phyloP scores from a whole-genome alignment of 2,329 filamentous ascomycete species.

The Fusarium piperis region DNA sequence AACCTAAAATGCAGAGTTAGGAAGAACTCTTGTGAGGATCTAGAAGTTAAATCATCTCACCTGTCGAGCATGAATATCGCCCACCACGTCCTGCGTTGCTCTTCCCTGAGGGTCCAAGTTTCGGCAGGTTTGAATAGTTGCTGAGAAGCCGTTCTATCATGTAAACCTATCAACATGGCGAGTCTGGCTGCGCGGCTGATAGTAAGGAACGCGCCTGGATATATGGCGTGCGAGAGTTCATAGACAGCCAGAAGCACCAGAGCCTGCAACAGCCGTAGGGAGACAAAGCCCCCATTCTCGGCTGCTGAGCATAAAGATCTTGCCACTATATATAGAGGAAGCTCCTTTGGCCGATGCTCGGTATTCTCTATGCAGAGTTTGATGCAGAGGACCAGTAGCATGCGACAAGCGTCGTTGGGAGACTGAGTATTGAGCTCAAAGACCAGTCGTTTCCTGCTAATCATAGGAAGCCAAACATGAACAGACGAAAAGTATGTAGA shows the following conservation, averaged over 20 bases:
- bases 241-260: slow-evolving; percentile 18
- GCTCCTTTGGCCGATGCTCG: background rate
- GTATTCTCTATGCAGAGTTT: slow-evolving; percentile 14
- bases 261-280: slow-evolving; percentile 24
- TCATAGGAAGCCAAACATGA: slow-evolving; percentile 27
- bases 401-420: background rate
- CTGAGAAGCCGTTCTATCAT: slow-evolving; percentile 1
- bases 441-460: slow-evolving; percentile 29
- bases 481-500: slow-evolving; percentile 17
- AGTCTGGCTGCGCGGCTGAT: slow-evolving; percentile 30
- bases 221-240: slow-evolving; percentile 25
- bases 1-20: background rate
- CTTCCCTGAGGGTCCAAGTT: slow-evolving; percentile 30
- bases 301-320: slow-evolving; percentile 13
- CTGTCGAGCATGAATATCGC: slow-evolving; percentile 33
- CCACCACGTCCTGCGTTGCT: slow-evolving; percentile 34
- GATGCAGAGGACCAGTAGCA: slow-evolving; percentile 31
- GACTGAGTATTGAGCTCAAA: background rate
- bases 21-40: too few species aligned
- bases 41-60: background rate
- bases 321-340: slow-evolving; percentile 10
- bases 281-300: slow-evolving; percentile 22
- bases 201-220: slow-evolving; percentile 34
- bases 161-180: slow-evolving; percentile 24
- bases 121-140: slow-evolving; percentile 22